Percentiles rank a stretch among this genome's conserved stretches.
phyloP scores from a whole-genome alignment of 2,329 filamentous ascomycete genomes.

The Ophiocordyceps polyrhachis-furcata region DNA sequence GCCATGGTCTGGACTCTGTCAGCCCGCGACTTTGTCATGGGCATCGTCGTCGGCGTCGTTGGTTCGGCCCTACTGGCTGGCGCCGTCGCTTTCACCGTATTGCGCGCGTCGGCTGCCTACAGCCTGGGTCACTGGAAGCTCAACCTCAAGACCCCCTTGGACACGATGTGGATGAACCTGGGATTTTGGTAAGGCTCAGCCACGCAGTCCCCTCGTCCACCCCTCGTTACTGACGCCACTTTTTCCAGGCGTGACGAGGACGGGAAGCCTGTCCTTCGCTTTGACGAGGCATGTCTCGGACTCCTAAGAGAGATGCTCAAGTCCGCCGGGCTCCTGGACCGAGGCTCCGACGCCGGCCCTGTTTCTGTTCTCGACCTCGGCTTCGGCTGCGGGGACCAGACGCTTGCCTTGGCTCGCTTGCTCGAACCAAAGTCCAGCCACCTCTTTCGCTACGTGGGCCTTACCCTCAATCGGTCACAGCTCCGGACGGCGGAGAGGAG shows the following conservation, averaged over 20 bases:
- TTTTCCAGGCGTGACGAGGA: conserved; percentile 11
- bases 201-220: neutral
- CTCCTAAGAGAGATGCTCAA: conserved; percentile 28
- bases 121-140: conserved; percentile 36
- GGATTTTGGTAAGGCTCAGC: conserved; percentile 29
- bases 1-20: conserved; percentile 2
- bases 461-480: conserved; percentile 30
- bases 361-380: conserved; percentile 32
- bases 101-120: conserved; percentile 19
- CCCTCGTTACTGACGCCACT: neutral
- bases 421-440: conserved; percentile 6
- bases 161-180: conserved; percentile 46
- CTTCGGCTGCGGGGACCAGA: conserved; percentile 41
- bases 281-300: conserved; percentile 27
- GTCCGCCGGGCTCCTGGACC: conserved; percentile 19
- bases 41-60: conserved; percentile 10
- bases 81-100: conserved; percentile 4
- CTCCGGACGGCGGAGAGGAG: conserved; percentile 17
- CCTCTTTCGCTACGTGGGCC: conserved; percentile 28
- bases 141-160: conserved; percentile 25
- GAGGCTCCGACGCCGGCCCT: neutral
- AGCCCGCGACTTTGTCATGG: conserved; percentile 10
- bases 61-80: conserved; percentile 5
- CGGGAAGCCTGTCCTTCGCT: conserved; percentile 14
- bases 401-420: conserved; percentile 21